These are phyloP conservation scores for Ogataea dorogensis DNA, from an alignment of 805 yeast genomes.

Conservation along the genomic window DNA sequence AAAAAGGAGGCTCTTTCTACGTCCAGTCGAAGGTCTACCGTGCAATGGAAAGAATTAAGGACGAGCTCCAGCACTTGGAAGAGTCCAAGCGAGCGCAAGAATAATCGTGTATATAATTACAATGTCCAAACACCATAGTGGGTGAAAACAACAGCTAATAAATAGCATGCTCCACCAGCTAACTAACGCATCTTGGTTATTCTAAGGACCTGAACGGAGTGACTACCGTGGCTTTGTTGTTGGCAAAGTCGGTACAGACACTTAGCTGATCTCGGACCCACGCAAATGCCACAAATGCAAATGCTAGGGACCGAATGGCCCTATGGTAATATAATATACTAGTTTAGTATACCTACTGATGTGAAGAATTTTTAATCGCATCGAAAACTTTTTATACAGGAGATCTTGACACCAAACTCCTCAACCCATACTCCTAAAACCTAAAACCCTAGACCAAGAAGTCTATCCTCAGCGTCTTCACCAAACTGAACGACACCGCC, in stretches of 20 bases:
- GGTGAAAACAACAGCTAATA: constrained; percentile 9
- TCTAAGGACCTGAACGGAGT: constrained; percentile 81
- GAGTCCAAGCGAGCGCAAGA: constrained; percentile 36
- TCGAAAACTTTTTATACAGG: constrained; percentile 5
- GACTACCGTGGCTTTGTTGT: constrained; percentile 69
- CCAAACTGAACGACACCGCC: constrained; percentile 33
- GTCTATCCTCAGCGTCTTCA: constrained; percentile 28
- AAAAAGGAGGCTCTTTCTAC: constrained; percentile 94
- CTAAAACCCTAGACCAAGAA: constrained; percentile 27
- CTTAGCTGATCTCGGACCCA: constrained; percentile 54
- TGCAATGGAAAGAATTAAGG: constrained; percentile 87
- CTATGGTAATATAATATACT: constrained; percentile 54
- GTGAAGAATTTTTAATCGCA: constrained; percentile 35
- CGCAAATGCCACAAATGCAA: constrained; percentile 13
- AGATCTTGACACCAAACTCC: constrained; percentile 20
- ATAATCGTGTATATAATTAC: constrained; percentile 30
- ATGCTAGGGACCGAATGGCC: constrained; percentile 38
- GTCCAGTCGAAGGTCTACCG: constrained; percentile 89
- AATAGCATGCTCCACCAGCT: constrained; percentile 24
- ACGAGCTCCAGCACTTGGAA: constrained; percentile 65
- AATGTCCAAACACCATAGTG: constrained; percentile 15
- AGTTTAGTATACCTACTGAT: constrained; percentile 80
- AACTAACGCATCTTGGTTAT: constrained; percentile 36
- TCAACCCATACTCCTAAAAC: constrained; percentile 6
- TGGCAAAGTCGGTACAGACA: constrained; percentile 60